Base-by-base conservation (phyloP, 352 stramenopile species). In the Globisporangium takayamanum region DNA sequence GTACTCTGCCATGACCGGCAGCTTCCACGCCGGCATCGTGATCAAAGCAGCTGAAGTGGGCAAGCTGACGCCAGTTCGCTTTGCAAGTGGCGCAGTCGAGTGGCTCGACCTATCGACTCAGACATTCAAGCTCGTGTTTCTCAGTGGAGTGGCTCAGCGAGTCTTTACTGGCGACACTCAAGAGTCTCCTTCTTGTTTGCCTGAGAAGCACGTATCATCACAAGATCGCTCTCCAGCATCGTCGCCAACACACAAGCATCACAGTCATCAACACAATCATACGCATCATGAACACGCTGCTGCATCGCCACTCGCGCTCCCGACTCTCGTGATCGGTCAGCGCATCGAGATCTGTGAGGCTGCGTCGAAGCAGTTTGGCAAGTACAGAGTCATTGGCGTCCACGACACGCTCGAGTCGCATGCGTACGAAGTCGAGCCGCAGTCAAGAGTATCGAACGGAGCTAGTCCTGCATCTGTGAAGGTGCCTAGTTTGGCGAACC, bases 121-220 rank as follows among this genome's bases (percentile, higher is more conserved):
- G 45, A 80, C 77, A 0, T 87, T 84, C 60, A 84, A 87, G 54
- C 54, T 87, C 12, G 57, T 83, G 10, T 87, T 84, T 51, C 25
- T 76, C 2, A 53, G 47, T 50, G 2, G 30, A 26, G 44, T 5
- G 10, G n/a, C 44, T 14, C 8, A 1, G 11, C 28, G 12, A 3
- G 8, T 12, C 8, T 5, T 11, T 20, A 47, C 22, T 39, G 55
- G 5, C 7, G 44, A 57, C 0, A 6, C 26, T 14, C 44, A 22
- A 1, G 37, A 66, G 14, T 50, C 53, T 5, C 6, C 41, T 11
- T 28, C n/a, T 22, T 22, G 22, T 22, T 22, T 22, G 22, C 22
- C 22, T 22, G 22, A 22, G 22, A 22, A 22, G 22, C 22, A 22
- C 22, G 22, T 22, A 22, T 22, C 22, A 22, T 22, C 22, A 22